These are phyloP conservation scores for Aspergillus olivimuriae DNA, from an alignment of 495 filamentous ascomycete species.

Conservation along the genomic window DNA sequence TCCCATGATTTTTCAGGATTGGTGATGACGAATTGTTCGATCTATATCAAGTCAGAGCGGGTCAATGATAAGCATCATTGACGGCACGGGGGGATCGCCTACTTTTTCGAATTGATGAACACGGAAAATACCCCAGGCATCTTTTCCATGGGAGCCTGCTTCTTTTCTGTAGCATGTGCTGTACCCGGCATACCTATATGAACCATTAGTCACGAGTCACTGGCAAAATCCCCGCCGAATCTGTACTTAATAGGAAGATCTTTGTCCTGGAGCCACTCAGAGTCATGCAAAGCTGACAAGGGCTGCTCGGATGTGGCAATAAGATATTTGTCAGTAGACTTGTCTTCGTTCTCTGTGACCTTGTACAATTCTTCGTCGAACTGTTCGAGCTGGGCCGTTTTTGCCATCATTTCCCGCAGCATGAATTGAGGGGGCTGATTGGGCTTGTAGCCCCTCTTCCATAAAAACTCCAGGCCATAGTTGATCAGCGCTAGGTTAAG, in stretches of 20 bases:
- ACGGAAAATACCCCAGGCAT: constrained; percentile 97
- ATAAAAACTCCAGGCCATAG: constrained; percentile 87
- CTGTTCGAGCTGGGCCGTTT: constrained; percentile 93
- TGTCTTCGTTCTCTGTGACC: constrained; percentile 72
- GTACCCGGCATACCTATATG: constrained; percentile 72
- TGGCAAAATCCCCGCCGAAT: no score
- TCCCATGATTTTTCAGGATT: constrained; percentile 95
- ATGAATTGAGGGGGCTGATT: constrained; percentile 95
- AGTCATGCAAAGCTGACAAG: constrained; percentile 82
- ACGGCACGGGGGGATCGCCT: constrained; percentile 5
- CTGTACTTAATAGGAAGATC: constrained; percentile 84
- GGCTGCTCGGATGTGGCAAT: constrained; percentile 98
- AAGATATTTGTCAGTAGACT: constrained; percentile 87
- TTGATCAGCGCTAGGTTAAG: constrained; percentile 88
- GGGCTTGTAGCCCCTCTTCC: constrained; percentile 69
- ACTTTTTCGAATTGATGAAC: constrained; percentile 98
- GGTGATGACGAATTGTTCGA: constrained; percentile 91
- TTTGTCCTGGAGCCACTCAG: constrained; percentile 83
- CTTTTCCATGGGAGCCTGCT: constrained; percentile 84
- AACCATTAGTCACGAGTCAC: no score
- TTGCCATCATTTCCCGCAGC: constrained; percentile 95
- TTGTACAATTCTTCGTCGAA: constrained; percentile 99
- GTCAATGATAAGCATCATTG: constrained; percentile 4
- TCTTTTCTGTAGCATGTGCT: constrained; percentile 94
- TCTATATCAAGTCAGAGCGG: constrained; percentile 33